Conservation (phyloP, 2,329 filamentous ascomycete genomes). For the Hortaea sp. region DNA sequence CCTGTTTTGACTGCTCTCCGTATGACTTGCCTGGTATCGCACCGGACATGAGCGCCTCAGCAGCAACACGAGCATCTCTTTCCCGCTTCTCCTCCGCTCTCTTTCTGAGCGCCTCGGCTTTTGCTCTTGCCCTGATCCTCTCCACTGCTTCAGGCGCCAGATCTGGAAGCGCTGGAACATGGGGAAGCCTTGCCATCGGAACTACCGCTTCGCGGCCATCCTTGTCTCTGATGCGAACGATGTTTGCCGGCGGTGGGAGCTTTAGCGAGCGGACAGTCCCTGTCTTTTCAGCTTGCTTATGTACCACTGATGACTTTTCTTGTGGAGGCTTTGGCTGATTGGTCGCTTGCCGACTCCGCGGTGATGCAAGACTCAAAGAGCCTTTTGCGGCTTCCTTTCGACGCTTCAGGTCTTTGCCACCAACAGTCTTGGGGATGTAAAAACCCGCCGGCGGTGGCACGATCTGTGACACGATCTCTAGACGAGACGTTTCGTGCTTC, state of each 20-base stretch:
- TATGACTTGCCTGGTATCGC: constrained; percentile 1
- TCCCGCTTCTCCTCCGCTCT: background rate
- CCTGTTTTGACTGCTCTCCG: background rate
- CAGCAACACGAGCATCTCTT: constrained; percentile 3
- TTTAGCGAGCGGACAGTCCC: background rate
- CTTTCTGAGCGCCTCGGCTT: background rate
- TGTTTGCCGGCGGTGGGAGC: background rate
- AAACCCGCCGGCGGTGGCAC: background rate
- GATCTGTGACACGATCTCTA: background rate
- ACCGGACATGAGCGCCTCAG: constrained; percentile 15
- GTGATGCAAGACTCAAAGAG: background rate
- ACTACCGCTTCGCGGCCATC: constrained; percentile 14
- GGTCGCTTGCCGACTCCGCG: too few relatives aligned
- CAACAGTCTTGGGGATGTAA: constrained; percentile 1
- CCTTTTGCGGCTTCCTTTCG: background rate
- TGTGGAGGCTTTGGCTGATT: background rate
- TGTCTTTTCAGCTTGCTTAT: background rate
- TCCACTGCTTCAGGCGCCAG: background rate
- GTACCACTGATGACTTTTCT: background rate
- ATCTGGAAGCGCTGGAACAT: background rate
- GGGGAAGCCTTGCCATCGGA: constrained; percentile 2
- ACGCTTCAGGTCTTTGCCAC: background rate
- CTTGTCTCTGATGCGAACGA: constrained; percentile 11
- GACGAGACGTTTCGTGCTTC: background rate
- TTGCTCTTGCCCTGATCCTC: background rate